Evolutionary conservation across 129 eudicot genomes (phyloP).

Genomic region (Helichrysum umbraculigerum): DNA sequence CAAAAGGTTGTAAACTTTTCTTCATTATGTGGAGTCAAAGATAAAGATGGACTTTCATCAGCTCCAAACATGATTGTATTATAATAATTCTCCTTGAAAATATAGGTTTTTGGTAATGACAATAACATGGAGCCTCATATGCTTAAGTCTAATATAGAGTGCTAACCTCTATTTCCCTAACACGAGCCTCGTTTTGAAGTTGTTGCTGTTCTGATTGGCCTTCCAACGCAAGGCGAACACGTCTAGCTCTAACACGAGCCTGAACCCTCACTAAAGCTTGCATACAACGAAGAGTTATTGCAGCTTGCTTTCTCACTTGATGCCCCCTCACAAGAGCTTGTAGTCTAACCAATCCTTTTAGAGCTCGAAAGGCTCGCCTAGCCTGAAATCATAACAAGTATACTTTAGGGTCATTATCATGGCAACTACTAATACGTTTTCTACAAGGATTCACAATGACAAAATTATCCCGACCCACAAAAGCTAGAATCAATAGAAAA

Average conservation of each 20-base stretch:
- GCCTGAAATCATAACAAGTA: conserved; percentile 49
- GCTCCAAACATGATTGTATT: no score
- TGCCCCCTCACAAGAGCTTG: conserved; percentile 93
- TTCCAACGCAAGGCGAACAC: conserved; percentile 77
- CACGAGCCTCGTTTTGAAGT: conserved; percentile 74
- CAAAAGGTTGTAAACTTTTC: no score
- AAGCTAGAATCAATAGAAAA: neutral
- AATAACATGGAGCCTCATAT: neutral
- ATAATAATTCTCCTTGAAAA: neutral
- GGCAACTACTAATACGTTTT: neutral
- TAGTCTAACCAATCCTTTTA: conserved; percentile 82
- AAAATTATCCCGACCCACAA: neutral
- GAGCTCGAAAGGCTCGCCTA: conserved; percentile 80
- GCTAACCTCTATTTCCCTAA: conserved; percentile 73
- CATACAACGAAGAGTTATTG: conserved; percentile 87
- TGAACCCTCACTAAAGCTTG: conserved; percentile 91
- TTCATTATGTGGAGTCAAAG: no score
- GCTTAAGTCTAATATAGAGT: neutral
- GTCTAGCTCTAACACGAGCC: conserved; percentile 93
- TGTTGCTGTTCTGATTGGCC: conserved; percentile 58
- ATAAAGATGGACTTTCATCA: no score
- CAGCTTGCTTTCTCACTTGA: conserved; percentile 93
- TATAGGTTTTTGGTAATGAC: neutral
- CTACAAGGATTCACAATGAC: neutral
- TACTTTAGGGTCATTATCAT: conserved; percentile 1